A percentile compares a stretch with the other conserved stretches of the same genome.
phyloP scores from a whole-genome alignment of 108 stramenopile species.

The Stephanodiscus triporus region DNA sequence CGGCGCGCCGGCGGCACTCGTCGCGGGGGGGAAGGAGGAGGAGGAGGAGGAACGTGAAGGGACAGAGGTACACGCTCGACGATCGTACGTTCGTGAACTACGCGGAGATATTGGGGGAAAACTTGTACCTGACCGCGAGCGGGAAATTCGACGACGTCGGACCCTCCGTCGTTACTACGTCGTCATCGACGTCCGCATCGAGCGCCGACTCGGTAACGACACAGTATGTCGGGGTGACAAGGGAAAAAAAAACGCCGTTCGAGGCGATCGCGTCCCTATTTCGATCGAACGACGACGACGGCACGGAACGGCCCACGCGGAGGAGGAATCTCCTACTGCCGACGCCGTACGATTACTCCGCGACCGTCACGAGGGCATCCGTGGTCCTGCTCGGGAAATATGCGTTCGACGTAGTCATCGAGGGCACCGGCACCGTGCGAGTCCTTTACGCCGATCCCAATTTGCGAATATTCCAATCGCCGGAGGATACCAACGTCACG shows the following conservation, averaged over 20 bases:
- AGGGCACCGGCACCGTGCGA: conserved; percentile 38
- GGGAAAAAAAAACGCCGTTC: conserved; percentile 15
- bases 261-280: conserved; percentile 24
- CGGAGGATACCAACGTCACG: conserved; percentile 42
- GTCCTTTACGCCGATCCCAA: conserved; percentile 43
- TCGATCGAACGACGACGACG: background rate
- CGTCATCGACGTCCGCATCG: background rate
- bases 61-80: conserved; percentile 32
- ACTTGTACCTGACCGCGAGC: conserved; percentile 34
- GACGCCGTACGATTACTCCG: conserved; percentile 44
- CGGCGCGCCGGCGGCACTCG: conserved; percentile 1
- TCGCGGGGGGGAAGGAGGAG: background rate
- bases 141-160: conserved; percentile 25
- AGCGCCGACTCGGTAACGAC: background rate
- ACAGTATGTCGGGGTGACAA: background rate
- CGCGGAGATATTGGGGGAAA: conserved; percentile 45
- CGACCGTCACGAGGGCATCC: conserved; percentile 40
- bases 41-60: conserved; percentile 33
- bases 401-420: conserved; percentile 27
- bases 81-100: conserved; percentile 38
- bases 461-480: conserved; percentile 36
- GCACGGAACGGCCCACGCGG: too few species aligned
- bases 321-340: conserved; percentile 10
- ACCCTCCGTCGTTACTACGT: background rate
- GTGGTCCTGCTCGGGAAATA: conserved; percentile 25